Base-by-base conservation (phyloP, 139 green algal genomes). In the Closterium sp. region DNA sequence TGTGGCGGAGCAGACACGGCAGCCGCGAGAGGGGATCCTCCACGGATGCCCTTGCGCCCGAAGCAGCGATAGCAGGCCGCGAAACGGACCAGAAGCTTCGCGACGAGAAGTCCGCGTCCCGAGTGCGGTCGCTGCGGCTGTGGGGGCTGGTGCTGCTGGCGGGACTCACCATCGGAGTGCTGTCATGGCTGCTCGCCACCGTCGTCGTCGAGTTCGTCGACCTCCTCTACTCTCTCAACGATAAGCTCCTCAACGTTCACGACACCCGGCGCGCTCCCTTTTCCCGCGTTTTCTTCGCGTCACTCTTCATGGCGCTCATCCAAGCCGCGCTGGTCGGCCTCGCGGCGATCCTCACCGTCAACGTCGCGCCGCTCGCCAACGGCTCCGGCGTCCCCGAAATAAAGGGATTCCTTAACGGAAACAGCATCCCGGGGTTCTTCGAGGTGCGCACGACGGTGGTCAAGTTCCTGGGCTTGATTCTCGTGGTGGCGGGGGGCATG, bases 341-440 rank as follows among this genome's bases (percentile, higher is more conserved):
- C 8, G 85, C 85, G 23, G 85, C 85, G 8, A 31, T 33, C 12
- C 31, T n/a, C 4, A 38, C 33, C 8, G 85, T 88, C 31, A 31
- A 36, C 32, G 32, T 88, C 31, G 85, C 85, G 31, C 85, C 85
- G 30, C 85, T 88, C 23, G 85, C 85, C 4, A 38, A 38, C 85
- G 85, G 85, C 31, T 36, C 85, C 10, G 85, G 85, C 85, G 31
- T 88, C 32, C 85, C 85, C 30, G 85, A 88, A 23, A 88, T 88
- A 31, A 38, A 36, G 32, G 85, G 32, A n/a, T 88, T 88, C 85
- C 85, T 88, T n/a, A 88, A 88, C 85, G 85, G 85, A 10, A 38
- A 36, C 32, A 36, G 6, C 85, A 38, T 88, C 10, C 32, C 32
- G 12, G 85, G 85, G 23, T 36, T 38, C 16, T 38, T 88, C 12